Conservation (phyloP, 352 stramenopile genomes). For the Pythium rishiriense region DNA sequence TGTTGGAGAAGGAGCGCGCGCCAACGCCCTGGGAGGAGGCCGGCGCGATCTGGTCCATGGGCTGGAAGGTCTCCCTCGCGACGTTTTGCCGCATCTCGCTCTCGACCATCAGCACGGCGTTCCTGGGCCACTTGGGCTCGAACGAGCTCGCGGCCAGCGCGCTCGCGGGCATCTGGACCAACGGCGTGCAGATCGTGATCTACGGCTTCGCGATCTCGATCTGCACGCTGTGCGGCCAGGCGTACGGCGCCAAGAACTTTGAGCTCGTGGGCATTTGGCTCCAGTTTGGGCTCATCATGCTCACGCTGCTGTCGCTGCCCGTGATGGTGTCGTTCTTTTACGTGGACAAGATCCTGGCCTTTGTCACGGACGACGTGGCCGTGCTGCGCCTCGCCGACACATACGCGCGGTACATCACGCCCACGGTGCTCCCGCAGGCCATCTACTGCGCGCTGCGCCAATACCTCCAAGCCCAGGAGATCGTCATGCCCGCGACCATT, state of each 20-base stretch:
- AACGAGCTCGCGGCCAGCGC: slow-evolving; percentile 71
- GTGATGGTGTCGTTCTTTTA: slow-evolving; percentile 86
- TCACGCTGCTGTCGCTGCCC: slow-evolving; percentile 64
- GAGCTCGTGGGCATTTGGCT: slow-evolving; percentile 79
- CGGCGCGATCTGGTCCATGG: slow-evolving; percentile 77
- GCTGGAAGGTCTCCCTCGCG: slow-evolving; percentile 80
- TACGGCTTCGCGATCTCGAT: slow-evolving; percentile 80
- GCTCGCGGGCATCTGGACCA: slow-evolving; percentile 78
- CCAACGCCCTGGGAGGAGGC: slow-evolving; percentile 56
- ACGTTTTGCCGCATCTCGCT: slow-evolving; percentile 82
- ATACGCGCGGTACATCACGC: slow-evolving; percentile 59
- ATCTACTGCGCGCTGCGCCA: slow-evolving; percentile 75
- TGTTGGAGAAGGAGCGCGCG: slow-evolving; percentile 22
- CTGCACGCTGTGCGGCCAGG: slow-evolving; percentile 77
- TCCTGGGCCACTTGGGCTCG: slow-evolving; percentile 74
- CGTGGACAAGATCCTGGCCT: slow-evolving; percentile 63
- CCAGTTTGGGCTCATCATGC: slow-evolving; percentile 71
- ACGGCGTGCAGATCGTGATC: slow-evolving; percentile 78
- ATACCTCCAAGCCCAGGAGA: slow-evolving; percentile 81
- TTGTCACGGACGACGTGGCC: slow-evolving; percentile 61
- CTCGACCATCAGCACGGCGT: slow-evolving; percentile 77
- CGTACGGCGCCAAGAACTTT: slow-evolving; percentile 80
- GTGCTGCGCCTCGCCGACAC: slow-evolving; percentile 65
- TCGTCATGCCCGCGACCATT: slow-evolving; percentile 77
- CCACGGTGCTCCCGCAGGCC: slow-evolving; percentile 66